Evolutionary conservation across 352 stramenopile genomes (phyloP), one percentile per base, ranked within the genome.

Genomic region (Phytophthora capsici): DNA sequence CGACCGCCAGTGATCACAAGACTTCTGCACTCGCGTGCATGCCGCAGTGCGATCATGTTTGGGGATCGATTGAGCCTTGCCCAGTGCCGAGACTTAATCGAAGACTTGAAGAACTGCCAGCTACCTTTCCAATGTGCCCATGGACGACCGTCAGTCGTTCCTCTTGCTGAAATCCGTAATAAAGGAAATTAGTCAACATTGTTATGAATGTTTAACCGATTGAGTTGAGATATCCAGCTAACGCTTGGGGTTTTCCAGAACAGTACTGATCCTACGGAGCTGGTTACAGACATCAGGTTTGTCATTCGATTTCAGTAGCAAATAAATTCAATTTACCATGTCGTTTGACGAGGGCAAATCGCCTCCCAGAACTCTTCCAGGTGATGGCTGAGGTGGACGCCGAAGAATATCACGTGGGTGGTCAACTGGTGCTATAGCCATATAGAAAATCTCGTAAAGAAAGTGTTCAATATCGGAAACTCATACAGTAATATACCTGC

Each of bases 1-100:
- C 75, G 83, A 3, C 86, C 89, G 8, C 86, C 85, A 28, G 82
- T 88, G 36, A 84, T 97, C 41, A 96, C 86, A 12, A 80, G 86
- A 22, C 75, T 96, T 6, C 56, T 98, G 0, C 85, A 96, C 52
- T 97, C 89, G 10, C 77, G 93, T 38, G 93, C 91, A 9, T 98
- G 93, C 38, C 82, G 93, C 9, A 96, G 93, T 57, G 91, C 91
- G 3, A 96, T 97, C 43, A 98, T 98, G 93, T 98, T 98, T 81
- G 93, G 93, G 14, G 93, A 98, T 54, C 71, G 71, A 28, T 54
- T 98, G 23, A 84, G 82, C 47, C 28, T 86, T 30, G 71, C 70
- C 13, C 75, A 95, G 65, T 97, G 89, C 44, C 56, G 76, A 19
- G 59, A 88, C 0, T 71, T 98, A 22, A 77, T 98, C 8, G 50